Percentiles rank a stretch among this genome's conserved stretches.
These are phyloP conservation scores for Lolium rigidum DNA, from an alignment of 176 grass and related monocot genomes.

Conservation along the genomic window DNA sequence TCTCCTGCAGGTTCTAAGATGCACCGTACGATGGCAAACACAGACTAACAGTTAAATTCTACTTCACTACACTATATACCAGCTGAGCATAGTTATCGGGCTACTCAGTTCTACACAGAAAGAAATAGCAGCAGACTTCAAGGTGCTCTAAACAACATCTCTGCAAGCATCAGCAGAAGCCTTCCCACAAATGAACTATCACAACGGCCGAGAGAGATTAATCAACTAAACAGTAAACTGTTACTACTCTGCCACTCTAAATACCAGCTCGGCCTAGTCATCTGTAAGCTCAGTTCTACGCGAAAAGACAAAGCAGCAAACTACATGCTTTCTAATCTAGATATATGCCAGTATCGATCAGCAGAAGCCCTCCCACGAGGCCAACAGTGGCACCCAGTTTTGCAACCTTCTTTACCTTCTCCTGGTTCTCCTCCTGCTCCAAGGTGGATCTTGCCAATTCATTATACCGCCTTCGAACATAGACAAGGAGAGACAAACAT, in stretches of 20 bases:
- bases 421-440: not conserved
- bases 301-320: not conserved
- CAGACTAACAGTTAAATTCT: not conserved
- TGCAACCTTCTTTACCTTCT: slow-evolving; percentile 5
- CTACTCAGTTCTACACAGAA: not conserved
- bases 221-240: not conserved
- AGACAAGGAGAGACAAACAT: not conserved
- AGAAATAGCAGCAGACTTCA: not conserved
- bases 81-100: not conserved
- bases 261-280: not conserved
- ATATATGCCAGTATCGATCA: slow-evolving; percentile 7
- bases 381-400: not conserved
- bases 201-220: not conserved
- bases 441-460: not conserved
- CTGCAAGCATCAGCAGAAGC: not conserved
- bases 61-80: not conserved
- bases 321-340: not conserved
- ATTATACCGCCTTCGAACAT: not conserved
- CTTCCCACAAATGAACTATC: not conserved
- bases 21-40: not conserved
- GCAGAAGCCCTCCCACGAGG: slow-evolving; percentile 6
- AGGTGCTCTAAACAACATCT: slow-evolving; percentile 3
- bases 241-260: not conserved
- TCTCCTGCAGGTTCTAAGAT: not conserved
- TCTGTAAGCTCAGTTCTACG: slow-evolving; percentile 8